Conservation (phyloP, 2,329 filamentous ascomycete species). For the Bipolaris bicolor region DNA sequence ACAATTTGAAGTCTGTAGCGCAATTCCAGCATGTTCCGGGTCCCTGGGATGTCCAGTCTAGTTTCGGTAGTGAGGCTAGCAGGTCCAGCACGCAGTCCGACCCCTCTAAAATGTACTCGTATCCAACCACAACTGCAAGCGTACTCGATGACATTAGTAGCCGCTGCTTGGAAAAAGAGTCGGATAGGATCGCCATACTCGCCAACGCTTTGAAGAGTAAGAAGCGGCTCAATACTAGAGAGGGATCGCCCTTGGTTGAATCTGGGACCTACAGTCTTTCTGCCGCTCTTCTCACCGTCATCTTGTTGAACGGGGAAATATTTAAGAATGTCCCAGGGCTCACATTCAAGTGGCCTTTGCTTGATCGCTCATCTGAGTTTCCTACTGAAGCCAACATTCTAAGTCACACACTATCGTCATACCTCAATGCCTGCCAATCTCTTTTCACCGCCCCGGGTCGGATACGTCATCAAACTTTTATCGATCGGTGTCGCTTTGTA, state of each 20-base stretch:
- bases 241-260: constrained; percentile 1
- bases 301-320: constrained; percentile 29
- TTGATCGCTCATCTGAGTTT: not conserved
- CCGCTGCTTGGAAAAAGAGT: constrained; percentile 16
- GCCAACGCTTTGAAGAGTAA: constrained; percentile 24
- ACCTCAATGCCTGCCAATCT: constrained; percentile 10
- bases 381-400: constrained; percentile 1
- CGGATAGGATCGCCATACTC: constrained; percentile 25
- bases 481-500: constrained; percentile 24
- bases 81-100: not conserved
- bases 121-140: constrained; percentile 20
- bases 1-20: not conserved
- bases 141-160: constrained; percentile 25
- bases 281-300: constrained; percentile 18
- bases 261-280: constrained; percentile 21
- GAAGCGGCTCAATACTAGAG: constrained; percentile 15
- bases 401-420: constrained; percentile 5
- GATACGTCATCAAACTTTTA: constrained; percentile 16
- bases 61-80: not conserved
- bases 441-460: constrained; percentile 12
- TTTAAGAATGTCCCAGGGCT: not conserved
- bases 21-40: not conserved
- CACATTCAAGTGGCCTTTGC: not conserved
- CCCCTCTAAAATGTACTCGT: not conserved
- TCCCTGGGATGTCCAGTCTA: not conserved